Conservation (phyloP, 257 asterid species). For the Salvia splendens region DNA sequence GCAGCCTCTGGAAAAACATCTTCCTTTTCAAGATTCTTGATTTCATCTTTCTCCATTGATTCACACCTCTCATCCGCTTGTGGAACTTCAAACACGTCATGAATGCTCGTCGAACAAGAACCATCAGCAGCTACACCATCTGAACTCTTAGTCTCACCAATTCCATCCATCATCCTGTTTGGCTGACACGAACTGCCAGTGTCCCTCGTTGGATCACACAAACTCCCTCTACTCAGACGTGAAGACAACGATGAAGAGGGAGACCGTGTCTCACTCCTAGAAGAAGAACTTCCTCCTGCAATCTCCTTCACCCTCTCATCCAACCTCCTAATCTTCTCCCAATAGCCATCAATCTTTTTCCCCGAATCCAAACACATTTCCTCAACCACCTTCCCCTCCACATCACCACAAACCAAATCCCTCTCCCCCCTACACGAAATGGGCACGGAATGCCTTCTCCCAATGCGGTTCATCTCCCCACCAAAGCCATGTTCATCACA, state of each 20-base stretch:
- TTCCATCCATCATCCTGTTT: constrained; percentile 15
- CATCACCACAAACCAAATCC: too few relatives aligned
- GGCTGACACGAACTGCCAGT: constrained; percentile 27
- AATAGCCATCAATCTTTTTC: constrained; percentile 43
- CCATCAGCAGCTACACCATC: constrained; percentile 33
- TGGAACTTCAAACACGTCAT: constrained; percentile 82
- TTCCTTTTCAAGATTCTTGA: constrained; percentile 30
- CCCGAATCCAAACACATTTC: constrained; percentile 37
- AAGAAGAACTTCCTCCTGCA: constrained; percentile 38
- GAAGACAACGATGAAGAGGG: constrained; percentile 39
- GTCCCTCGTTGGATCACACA: constrained; percentile 29
- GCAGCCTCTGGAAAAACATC: constrained; percentile 32
- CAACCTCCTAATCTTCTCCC: constrained; percentile 61
- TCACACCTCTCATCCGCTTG: constrained; percentile 40
- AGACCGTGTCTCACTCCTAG: constrained; percentile 38
- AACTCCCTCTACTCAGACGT: constrained; percentile 24
- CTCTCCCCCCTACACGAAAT: too few relatives aligned
- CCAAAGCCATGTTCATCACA: constrained; percentile 50
- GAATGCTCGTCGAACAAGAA: constrained; percentile 46
- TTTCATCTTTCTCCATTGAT: constrained; percentile 12
- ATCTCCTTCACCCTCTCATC: constrained; percentile 60
- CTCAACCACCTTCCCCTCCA: constrained; percentile 28
- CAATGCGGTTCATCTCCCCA: constrained; percentile 28
- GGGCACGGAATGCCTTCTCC: too few relatives aligned
- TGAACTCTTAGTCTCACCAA: constrained; percentile 20